Conservation (phyloP, 352 stramenopile genomes). For the Paralagenidium karlingii region DNA sequence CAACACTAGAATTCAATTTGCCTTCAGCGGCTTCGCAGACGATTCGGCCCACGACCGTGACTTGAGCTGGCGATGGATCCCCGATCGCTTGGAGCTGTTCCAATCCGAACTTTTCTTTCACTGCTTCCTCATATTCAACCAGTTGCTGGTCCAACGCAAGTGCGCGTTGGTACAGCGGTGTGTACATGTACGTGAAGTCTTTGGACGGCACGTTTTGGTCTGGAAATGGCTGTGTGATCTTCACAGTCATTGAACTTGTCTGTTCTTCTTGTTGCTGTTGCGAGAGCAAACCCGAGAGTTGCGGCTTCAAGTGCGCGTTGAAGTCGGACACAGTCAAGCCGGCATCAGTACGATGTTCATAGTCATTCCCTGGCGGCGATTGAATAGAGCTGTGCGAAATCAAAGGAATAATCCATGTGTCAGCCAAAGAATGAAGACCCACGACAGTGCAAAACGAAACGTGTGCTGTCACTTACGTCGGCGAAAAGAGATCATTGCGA, state of each 20-base stretch:
- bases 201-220: slow-evolving; percentile 45
- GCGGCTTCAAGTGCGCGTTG: slow-evolving; percentile 52
- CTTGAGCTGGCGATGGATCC: slow-evolving; percentile 57
- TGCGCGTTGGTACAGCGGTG: slow-evolving; percentile 57
- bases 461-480: slow-evolving; percentile 26
- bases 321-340: slow-evolving; percentile 73
- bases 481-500: slow-evolving; percentile 48
- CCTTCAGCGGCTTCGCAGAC: slow-evolving; percentile 74
- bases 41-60: slow-evolving; percentile 70
- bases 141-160: slow-evolving; percentile 69
- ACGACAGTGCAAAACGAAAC: no score
- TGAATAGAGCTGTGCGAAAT: slow-evolving; percentile 28
- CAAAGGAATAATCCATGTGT: background rate
- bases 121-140: slow-evolving; percentile 57
- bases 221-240: slow-evolving; percentile 24
- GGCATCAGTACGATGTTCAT: slow-evolving; percentile 64
- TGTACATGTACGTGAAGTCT: slow-evolving; percentile 71
- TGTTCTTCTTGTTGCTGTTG: slow-evolving; percentile 1
- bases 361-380: slow-evolving; percentile 51
- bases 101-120: slow-evolving; percentile 47
- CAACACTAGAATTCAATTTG: slow-evolving; percentile 71
- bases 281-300: slow-evolving; percentile 16
- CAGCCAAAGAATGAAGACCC: no score
- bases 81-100: slow-evolving; percentile 51
- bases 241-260: slow-evolving; percentile 1